Base-by-base conservation (phyloP, 2,329 filamentous ascomycete genomes). In the Diaporthe citri region DNA sequence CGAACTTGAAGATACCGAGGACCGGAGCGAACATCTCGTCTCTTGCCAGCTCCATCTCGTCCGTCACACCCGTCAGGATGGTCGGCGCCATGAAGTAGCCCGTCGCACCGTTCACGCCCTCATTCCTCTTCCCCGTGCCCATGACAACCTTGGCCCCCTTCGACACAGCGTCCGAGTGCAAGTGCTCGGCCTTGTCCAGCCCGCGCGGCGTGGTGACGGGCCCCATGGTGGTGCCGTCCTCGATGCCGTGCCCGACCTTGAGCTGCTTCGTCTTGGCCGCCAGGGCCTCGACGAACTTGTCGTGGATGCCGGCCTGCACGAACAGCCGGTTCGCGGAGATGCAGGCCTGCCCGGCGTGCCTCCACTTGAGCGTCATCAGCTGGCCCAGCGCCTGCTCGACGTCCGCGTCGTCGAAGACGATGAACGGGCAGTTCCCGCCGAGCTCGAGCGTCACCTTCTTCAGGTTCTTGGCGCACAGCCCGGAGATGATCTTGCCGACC, bases 381-480 rank as follows among this genome's bases (percentile, higher is more conserved):
- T 81, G 80, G 34, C 84, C 83, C 0, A 91, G 90, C 1, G 93
- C 91, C 64, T 88, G 88, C 34, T 92, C 86, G 60, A 94, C 77
- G 77, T 94, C 88, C 31, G 93, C 92, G 79, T 94, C 93, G 69
- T 93, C 90, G 75, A 93, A 88, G 3, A 94, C 89, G 71, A 95
- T 88, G 4, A 92, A 90, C 2, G 89, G 90, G 7, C 92, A 91
- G 82, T 95, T 95, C 17, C 93, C 93, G 0, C 93, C 93, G 0
- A 95, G 86, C 82, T 95, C 93, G 81, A 95, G 89, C 2, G 94
- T 85, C 25, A 91, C 87, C 3, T 93, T 93, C 84, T 95, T 95
- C 73, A 94, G 85, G 79, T 90, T 86, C 79, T 90, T 89, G 15
- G 92, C 92, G 4, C 91, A 92, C 17, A 89, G 87, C 2, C 87